These are phyloP conservation scores for Ramaria rubella DNA, from an alignment of 768 basidiomycete species.

Conservation along the genomic window DNA sequence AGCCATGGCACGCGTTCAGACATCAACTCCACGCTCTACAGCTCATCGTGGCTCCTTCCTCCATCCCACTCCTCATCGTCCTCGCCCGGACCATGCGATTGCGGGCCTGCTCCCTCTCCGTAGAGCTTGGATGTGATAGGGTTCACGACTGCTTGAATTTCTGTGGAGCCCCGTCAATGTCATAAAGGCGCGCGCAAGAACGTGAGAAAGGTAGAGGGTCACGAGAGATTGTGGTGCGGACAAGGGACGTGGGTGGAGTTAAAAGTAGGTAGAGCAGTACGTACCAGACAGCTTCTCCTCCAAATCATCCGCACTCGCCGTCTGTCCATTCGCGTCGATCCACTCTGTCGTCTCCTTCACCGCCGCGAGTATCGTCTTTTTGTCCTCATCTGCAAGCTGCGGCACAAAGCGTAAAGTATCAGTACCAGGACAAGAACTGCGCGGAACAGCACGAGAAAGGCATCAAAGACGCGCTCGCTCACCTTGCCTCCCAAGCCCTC, in stretches of 20 bases:
- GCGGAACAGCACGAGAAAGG: background rate
- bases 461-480: background rate
- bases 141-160: conserved; percentile 67
- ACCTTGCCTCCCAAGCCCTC: conserved; percentile 87
- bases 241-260: too few species aligned
- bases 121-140: conserved; percentile 87
- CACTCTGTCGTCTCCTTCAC: conserved; percentile 89
- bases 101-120: conserved; percentile 31
- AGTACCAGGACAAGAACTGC: too few species aligned
- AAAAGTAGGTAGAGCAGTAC: conserved; percentile 9
- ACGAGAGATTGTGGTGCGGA: too few species aligned
- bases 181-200: too few species aligned
- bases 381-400: conserved; percentile 61
- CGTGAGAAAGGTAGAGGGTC: background rate
- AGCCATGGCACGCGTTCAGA: too few species aligned
- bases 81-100: conserved; percentile 16
- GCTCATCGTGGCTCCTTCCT: conserved; percentile 46
- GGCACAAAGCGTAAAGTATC: background rate
- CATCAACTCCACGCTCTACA: too few species aligned
- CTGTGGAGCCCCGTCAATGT: too few species aligned
- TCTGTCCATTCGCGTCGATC: conserved; percentile 78
- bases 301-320: conserved; percentile 77
- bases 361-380: conserved; percentile 70
- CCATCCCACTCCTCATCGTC: conserved; percentile 41
- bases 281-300: conserved; percentile 78